Base-by-base conservation (phyloP, 179 eudicot species). In the Silene vulgaris region DNA sequence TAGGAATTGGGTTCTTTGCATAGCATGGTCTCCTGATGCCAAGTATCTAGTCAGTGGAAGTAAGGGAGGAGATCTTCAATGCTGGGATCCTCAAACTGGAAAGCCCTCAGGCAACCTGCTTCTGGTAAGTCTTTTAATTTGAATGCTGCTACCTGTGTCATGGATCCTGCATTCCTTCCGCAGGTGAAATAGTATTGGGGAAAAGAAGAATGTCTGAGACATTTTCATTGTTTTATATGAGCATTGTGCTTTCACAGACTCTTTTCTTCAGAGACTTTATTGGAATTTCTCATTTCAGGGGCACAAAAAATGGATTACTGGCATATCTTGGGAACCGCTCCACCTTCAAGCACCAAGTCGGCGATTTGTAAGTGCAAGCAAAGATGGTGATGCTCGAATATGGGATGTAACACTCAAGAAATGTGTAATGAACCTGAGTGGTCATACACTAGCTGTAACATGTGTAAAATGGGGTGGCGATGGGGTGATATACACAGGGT, bases 401-500 rank as follows among this genome's bases (percentile, higher is more conserved):
- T 96, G 99, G 97, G 97, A 93, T 69, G 82, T 90, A 74, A 30
- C 91, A 17, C 83, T 89, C 70, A 85, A 82, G 75, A 90, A 85
- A 79, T 84, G 87, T 84, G 85, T 90, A 26, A 85, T 92, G 78
- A 77, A 77, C 85, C 88, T 92, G 64, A 89, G 89, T 72, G 97
- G 99, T 77, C 99, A 96, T 74, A 90, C 97, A 43, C 86, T 90
- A 72, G 97, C 97, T 68, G 86, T 96, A 71, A 96, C 99, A 43
- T 96, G 97, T 88, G 97, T 96, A 61, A 96, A 96, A 82, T 96
- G 99, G 99, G 96, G 97, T 74, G 97, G 99, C 37, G 97, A 92
- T 80, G 99, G 97, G 77, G 79, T 93, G 23, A 90, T 96, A 80
- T 96, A 96, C 80, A 96, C 99, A 7, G 99, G 99, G 99, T 96